Conservation (phyloP, 2,329 filamentous ascomycete species). For the Colletotrichum musae region DNA sequence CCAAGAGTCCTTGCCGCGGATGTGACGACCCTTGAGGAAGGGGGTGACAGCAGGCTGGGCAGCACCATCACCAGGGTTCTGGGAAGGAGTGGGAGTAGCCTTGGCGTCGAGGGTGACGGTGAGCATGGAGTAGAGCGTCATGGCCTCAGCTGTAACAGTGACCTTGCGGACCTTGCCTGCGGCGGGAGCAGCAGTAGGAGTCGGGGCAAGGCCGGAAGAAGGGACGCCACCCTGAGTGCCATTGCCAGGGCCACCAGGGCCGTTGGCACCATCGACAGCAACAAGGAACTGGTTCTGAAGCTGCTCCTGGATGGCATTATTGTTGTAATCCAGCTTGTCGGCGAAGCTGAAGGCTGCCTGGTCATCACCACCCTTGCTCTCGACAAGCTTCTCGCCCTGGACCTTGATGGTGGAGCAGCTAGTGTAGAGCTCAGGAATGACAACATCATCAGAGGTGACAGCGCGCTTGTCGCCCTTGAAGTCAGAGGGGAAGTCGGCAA, state of each 20-base stretch:
- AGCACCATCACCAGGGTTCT: slow-evolving; percentile 50
- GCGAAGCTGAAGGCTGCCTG: slow-evolving; percentile 48
- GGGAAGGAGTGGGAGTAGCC: slow-evolving; percentile 54
- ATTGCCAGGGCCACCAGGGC: slow-evolving; percentile 41
- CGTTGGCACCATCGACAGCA: slow-evolving; percentile 49
- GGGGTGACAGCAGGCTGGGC: slow-evolving; percentile 35
- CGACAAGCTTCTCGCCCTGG: slow-evolving; percentile 37
- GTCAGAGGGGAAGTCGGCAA: slow-evolving; percentile 55
- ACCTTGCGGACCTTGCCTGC: slow-evolving; percentile 31
- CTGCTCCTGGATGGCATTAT: slow-evolving; percentile 61
- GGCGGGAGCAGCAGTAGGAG: slow-evolving; percentile 35
- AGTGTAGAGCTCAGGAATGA: slow-evolving; percentile 57
- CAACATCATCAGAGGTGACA: slow-evolving; percentile 36
- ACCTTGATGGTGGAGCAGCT: slow-evolving; percentile 41
- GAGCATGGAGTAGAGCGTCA: slow-evolving; percentile 43
- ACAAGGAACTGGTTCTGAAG: slow-evolving; percentile 63
- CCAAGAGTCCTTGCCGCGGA: slow-evolving; percentile 39
- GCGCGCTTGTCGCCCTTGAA: slow-evolving; percentile 40
- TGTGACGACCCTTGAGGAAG: slow-evolving; percentile 36
- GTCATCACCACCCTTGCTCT: slow-evolving; percentile 5
- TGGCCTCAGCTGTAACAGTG: slow-evolving; percentile 42
- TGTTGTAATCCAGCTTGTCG: slow-evolving; percentile 57
- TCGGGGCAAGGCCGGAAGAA: slow-evolving; percentile 41
- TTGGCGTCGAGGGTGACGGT: slow-evolving; percentile 56
- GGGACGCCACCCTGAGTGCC: slow-evolving; percentile 42